Evolutionary conservation across 805 yeast genomes (phyloP).

Genomic region (Ogataea thermomethanolica): DNA sequence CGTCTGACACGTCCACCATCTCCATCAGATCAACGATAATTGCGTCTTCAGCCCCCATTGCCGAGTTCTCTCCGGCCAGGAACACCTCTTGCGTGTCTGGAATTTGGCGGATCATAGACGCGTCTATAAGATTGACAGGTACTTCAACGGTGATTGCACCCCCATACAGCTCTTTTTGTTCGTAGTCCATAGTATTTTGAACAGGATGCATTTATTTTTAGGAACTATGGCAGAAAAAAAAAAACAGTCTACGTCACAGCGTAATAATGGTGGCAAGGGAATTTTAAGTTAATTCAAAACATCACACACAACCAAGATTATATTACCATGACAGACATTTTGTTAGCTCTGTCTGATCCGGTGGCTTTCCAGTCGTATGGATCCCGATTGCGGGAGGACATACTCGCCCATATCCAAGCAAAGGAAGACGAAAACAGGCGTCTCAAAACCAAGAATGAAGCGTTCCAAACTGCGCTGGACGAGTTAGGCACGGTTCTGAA

Average conservation of each 20-base stretch:
- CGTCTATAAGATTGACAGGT: constrained; percentile 68
- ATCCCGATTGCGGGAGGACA: constrained; percentile 16
- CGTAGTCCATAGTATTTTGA: constrained; percentile 12
- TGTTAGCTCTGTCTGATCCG: constrained; percentile 24
- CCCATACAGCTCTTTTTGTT: constrained; percentile 56
- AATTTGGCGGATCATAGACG: constrained; percentile 70
- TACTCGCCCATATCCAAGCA: constrained; percentile 13
- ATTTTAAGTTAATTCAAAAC: not conserved
- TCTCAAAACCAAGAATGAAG: constrained; percentile 52
- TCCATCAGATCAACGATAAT: constrained; percentile 66
- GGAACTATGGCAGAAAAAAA: not conserved
- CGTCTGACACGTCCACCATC: constrained; percentile 36
- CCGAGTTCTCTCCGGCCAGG: constrained; percentile 35
- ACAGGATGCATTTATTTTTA: not conserved
- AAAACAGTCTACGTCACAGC: constrained; percentile 3
- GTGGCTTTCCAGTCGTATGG: constrained; percentile 22
- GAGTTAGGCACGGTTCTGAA: constrained; percentile 86
- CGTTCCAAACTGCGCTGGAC: constrained; percentile 64
- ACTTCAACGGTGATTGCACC: constrained; percentile 68
- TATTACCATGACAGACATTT: constrained; percentile 12
- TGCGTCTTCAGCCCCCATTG: constrained; percentile 45
- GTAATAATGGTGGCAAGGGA: not conserved
- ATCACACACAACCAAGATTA: not conserved
- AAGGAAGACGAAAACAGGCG: constrained; percentile 18
- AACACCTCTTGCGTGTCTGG: constrained; percentile 96